Evolutionary conservation across 1,284 basidiomycete species (phyloP).

Genomic region (Heterobasidion annosum): DNA sequence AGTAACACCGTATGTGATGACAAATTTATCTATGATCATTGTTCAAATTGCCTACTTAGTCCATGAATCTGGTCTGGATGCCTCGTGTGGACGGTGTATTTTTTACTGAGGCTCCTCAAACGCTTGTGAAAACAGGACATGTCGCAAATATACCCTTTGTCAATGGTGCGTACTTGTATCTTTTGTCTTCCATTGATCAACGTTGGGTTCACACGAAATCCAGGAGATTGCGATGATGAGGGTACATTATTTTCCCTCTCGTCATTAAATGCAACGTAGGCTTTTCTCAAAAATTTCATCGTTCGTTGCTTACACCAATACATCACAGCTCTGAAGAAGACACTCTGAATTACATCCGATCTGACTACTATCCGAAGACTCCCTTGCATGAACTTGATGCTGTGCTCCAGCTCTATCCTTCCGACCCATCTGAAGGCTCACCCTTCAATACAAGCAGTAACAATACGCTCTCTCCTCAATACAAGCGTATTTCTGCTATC

Average conservation of each 20-base stretch:
- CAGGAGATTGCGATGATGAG: conserved; percentile 38
- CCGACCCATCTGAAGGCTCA: conserved; percentile 19
- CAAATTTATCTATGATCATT: background rate
- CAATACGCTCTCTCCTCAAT: conserved; percentile 25
- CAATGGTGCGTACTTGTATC: conserved; percentile 12
- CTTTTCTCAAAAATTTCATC: no score
- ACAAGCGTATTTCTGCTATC: conserved; percentile 24
- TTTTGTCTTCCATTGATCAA: background rate
- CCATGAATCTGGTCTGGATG: conserved; percentile 13
- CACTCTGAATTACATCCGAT: conserved; percentile 2
- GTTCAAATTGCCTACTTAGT: background rate
- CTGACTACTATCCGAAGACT: conserved; percentile 13
- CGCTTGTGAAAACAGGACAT: conserved; percentile 14
- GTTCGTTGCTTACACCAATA: background rate
- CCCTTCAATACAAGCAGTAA: conserved; percentile 23
- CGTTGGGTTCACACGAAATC: accelerated
- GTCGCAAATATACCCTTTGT: conserved; percentile 20
- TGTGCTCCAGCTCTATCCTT: conserved; percentile 16
- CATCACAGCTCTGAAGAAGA: conserved; percentile 6
- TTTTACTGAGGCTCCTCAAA: conserved; percentile 15
- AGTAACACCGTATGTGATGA: conserved; percentile 6
- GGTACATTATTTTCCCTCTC: conserved; percentile 40
- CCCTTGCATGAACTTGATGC: conserved; percentile 10
- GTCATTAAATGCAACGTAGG: conserved; percentile 33
- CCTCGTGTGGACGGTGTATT: conserved; percentile 22